Conservation (phyloP, 2,329 filamentous ascomycete species). For the Sclerotinia spermophila region DNA sequence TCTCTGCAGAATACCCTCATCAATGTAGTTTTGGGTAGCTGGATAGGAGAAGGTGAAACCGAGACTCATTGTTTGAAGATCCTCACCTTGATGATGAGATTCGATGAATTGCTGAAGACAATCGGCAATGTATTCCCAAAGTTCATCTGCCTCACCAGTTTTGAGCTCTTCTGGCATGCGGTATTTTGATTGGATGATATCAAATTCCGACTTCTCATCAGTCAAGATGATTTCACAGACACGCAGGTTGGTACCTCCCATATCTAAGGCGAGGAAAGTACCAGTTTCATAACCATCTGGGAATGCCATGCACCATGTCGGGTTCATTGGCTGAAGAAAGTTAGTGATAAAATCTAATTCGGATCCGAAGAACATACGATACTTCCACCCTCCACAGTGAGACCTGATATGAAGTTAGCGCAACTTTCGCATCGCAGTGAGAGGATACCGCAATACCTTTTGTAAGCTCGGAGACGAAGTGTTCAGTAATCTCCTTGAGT, state of each 20-base stretch:
- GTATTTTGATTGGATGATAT: conserved; percentile 95
- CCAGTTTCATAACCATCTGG: conserved; percentile 85
- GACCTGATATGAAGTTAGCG: conserved; percentile 49
- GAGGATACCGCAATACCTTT: conserved; percentile 58
- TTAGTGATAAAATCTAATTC: conserved; percentile 20
- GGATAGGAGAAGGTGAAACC: conserved; percentile 98
- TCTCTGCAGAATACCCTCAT: conserved; percentile 85
- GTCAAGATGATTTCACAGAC: conserved; percentile 91
- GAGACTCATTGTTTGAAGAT: conserved; percentile 66
- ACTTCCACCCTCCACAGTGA: conserved; percentile 82
- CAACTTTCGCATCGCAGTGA: neutral
- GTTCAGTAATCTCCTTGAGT: conserved; percentile 84
- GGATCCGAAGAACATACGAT: conserved; percentile 63
- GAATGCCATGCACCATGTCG: conserved; percentile 90
- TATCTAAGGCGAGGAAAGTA: conserved; percentile 84
- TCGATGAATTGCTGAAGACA: conserved; percentile 88
- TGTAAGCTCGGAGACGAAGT: conserved; percentile 83
- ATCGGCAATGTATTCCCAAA: conserved; percentile 94
- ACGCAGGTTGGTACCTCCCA: conserved; percentile 93
- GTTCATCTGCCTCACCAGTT: conserved; percentile 75
- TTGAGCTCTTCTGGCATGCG: conserved; percentile 91
- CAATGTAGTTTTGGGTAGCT: conserved; percentile 87
- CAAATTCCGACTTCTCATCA: conserved; percentile 83
- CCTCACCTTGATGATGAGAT: conserved; percentile 69
- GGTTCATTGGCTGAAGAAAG: conserved; percentile 81